Conservation (phyloP, 2,329 filamentous ascomycete genomes). For the Botryosphaeria dothidea region DNA sequence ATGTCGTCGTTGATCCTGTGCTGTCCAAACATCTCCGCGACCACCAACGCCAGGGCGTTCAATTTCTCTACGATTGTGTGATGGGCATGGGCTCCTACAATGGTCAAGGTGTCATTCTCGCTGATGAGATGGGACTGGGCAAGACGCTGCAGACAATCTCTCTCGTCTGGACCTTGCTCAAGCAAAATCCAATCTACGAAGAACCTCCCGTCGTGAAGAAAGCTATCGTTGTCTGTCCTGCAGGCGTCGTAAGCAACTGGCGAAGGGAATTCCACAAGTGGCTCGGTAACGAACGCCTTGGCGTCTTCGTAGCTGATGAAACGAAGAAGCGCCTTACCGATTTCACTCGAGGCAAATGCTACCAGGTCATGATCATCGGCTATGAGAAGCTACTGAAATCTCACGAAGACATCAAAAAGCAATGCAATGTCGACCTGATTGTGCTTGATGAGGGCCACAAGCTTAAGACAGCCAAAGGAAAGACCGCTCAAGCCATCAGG, state of each 20-base stretch:
- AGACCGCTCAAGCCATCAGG: constrained; percentile 66
- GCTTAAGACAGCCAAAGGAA: constrained; percentile 69
- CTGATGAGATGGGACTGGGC: constrained; percentile 75
- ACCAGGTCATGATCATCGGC: constrained; percentile 72
- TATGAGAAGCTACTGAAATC: constrained; percentile 70
- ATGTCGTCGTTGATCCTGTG: constrained; percentile 71
- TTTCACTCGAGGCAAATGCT: constrained; percentile 68
- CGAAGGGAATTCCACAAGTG: constrained; percentile 72
- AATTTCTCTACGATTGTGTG: constrained; percentile 73
- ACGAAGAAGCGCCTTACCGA: constrained; percentile 63
- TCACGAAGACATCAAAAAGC: constrained; percentile 65
- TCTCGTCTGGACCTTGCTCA: constrained; percentile 70
- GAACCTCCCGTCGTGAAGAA: constrained; percentile 65
- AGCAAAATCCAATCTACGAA: constrained; percentile 67
- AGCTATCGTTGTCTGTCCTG: constrained; percentile 71
- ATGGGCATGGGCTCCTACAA: constrained; percentile 70
- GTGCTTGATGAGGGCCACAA: constrained; percentile 71
- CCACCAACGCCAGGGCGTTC: constrained; percentile 69
- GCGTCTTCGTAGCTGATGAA: constrained; percentile 65
- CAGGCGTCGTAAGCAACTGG: constrained; percentile 73
- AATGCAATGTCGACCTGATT: constrained; percentile 66
- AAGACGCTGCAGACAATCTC: constrained; percentile 75
- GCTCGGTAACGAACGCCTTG: constrained; percentile 70
- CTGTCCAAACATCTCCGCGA: constrained; percentile 63
- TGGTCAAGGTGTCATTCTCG: constrained; percentile 69